Evolutionary conservation across 2,329 filamentous ascomycete species (phyloP), one percentile per base, ranked within the genome.

Genomic region (Botrytis byssoidea): DNA sequence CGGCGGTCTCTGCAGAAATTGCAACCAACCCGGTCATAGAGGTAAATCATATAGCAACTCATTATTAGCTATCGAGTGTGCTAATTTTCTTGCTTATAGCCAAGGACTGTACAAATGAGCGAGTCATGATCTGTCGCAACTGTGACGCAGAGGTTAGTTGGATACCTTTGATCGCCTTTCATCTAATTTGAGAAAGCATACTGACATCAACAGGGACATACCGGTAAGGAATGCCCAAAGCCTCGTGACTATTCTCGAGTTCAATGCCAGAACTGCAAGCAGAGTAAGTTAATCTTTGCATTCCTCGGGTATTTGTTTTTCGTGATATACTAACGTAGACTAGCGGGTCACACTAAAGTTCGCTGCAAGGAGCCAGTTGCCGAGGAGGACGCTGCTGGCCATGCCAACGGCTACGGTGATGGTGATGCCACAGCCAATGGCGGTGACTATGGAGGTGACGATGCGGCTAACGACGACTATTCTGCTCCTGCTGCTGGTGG

Each of bases 21-120:
- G 91, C 79, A 84, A 85, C 59, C 87, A 90, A 77, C 81, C 90
- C 29, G 91, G 91, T 0, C 91, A 93, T 75, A 84, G 83, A 51
- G 32, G 71, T 73, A 70, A 57, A 57, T 25, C 6, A 42, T 4
- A 16, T 42, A 44, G 40, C 3, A 7, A 42, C 57, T 22, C 22
- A 14, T 44, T 14, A 55, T 14, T 32, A 46, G 6, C 20, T 55
- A 9, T 18, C 20, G 9, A 65, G 10, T 18, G 20, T 70, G 55
- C 71, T 73, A 29, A 73, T 40, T 16, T 40, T 29, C 16, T 35
- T 22, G 25, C 12, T 22, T 70, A 44, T 42, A 48, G 77, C 84
- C 40, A 90, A 88, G 81, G 79, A 83, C 67, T 93, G 91, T 79
- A 70, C 70, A 59, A 57, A 74, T 22, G 64, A 72, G 29, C 73